Evolutionary conservation across 305 asterid genomes (phyloP).

Genomic region (Caryopteris hybrid): DNA sequence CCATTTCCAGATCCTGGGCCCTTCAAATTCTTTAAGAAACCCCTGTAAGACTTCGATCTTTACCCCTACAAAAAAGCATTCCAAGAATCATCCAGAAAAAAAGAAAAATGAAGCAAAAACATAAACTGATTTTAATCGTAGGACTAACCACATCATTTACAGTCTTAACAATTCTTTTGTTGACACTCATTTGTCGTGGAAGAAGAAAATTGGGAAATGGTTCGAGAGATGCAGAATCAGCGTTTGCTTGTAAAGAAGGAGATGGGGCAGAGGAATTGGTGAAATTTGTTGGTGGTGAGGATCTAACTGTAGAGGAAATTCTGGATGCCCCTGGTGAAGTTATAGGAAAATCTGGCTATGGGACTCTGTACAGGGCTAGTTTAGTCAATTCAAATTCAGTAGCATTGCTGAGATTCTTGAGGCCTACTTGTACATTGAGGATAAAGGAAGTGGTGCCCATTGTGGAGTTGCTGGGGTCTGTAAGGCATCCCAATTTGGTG

Average conservation of each 20-base stretch:
- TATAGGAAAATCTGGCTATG: conserved; percentile 68
- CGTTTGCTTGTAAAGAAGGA: conserved; percentile 34
- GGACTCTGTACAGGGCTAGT: conserved; percentile 74
- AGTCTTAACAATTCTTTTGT: conserved; percentile 23
- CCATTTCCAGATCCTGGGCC: no score
- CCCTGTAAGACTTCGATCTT: conserved; percentile 31
- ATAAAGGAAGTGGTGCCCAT: conserved; percentile 44
- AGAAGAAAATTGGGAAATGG: conserved; percentile 24
- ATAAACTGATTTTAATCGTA: conserved; percentile 37
- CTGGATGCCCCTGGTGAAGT: conserved; percentile 90
- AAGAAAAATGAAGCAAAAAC: conserved; percentile 50
- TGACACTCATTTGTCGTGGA: conserved; percentile 26
- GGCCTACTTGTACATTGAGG: conserved; percentile 69
- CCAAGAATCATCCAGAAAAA: no score
- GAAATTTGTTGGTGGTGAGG: conserved; percentile 61
- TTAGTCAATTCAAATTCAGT: conserved; percentile 42
- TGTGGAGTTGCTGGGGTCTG: conserved; percentile 56
- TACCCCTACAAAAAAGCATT: conserved; percentile 6
- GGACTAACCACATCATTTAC: conserved; percentile 30
- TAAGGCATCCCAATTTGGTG: conserved; percentile 72
- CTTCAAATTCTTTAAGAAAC: conserved; percentile 16
- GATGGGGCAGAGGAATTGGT: conserved; percentile 44
- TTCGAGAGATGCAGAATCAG: conserved; percentile 42
- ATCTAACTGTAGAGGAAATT: conserved; percentile 47
- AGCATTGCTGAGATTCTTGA: conserved; percentile 59